A percentile compares a stretch with the other conserved stretches of the same genome.
These are phyloP conservation scores for Pelomyxa schiedti DNA, from an alignment of 78 protist genomes.

Conservation along the genomic window DNA sequence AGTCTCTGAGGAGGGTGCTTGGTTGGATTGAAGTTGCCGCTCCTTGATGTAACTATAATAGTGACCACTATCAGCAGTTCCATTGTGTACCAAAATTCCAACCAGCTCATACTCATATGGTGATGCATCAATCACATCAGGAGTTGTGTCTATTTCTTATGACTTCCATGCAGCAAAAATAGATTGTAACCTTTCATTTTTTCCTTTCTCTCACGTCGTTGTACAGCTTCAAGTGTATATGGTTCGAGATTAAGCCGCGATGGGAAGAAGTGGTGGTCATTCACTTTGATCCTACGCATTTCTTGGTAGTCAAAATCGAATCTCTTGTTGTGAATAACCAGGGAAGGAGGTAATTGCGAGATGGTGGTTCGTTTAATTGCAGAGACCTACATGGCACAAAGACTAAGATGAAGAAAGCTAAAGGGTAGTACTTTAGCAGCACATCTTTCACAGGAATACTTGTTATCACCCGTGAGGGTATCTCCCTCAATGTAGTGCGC, in stretches of 20 bases:
- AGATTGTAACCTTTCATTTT: too few species aligned
- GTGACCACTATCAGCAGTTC: constrained; percentile 74
- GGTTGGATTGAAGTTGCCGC: too few species aligned
- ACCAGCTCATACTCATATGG: constrained; percentile 18
- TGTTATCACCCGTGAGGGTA: constrained; percentile 53
- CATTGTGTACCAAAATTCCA: constrained; percentile 74
- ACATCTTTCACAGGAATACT: constrained; percentile 26
- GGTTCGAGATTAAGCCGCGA: constrained; percentile 38
- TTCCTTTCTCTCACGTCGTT: neutral
- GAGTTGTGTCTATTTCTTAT: too few species aligned
- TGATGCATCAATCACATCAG: too few species aligned
- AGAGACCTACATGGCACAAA: too few species aligned
- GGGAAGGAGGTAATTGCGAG: neutral
- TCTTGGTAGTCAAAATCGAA: constrained; percentile 61
- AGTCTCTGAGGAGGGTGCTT: too few species aligned
- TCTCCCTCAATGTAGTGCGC: too few species aligned
- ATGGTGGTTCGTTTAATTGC: constrained; percentile 10
- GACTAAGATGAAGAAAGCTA: too few species aligned
- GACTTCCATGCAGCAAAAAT: too few species aligned
- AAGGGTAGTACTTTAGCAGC: too few species aligned
- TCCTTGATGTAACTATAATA: constrained; percentile 58
- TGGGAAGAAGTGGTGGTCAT: constrained; percentile 46
- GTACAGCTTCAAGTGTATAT: constrained; percentile 32
- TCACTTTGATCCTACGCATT: constrained; percentile 26
- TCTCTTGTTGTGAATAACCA: constrained; percentile 62